Base-by-base conservation (phyloP, 225 moss, liverwort and hornwort species). In the Sphagnum tenellum region DNA sequence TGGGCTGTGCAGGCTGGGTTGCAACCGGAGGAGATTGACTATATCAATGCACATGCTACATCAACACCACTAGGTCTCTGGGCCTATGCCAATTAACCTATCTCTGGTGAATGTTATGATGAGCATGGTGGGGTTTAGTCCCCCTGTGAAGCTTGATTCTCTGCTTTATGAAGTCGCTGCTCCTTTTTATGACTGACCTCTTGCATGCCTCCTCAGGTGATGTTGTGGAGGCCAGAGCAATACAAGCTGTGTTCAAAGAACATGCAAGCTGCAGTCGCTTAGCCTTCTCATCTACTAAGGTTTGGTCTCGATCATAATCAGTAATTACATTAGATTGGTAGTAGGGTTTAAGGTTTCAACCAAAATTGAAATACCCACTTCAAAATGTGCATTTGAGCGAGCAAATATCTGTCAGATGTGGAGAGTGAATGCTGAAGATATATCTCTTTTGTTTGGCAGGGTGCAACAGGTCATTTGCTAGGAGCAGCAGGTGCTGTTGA, bases 401-500 rank as follows among this genome's bases (percentile, higher is more conserved):
- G 29, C 29, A 29, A 29, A 29, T 29, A 29, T 29, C 29, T 29
- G 29, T 29, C 29, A 29, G 29, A 29, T 29, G 29, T 62, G 9
- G 47, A 62, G 47, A n/a, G 47, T 62, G 44, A 45, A 62, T 62
- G 4, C 61, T 12, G 9, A 29, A 45, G 61, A 47, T 47, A 5
- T 47, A 57, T 64, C 57, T 54, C 11, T 8, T 44, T 58, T 11
- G 3, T 48, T 62, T 7, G 45, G 62, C 65, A 98, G 93, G 98
- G 98, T 50, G 93, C 93, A 50, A 98, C 90, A 8, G 98, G 98
- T 13, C 98, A 98, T 77, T 74, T 98, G 58, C 70, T 98, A 12
- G 98, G 98, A 84, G 98, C 93, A 56, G 98, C 93, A 8, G 98
- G 98, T 5, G 93, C 93, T 62, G 90, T 98, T 65, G 98, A 98